Conservation (phyloP, 2,329 filamentous ascomycete genomes). For the Pseudocercospora musae region DNA sequence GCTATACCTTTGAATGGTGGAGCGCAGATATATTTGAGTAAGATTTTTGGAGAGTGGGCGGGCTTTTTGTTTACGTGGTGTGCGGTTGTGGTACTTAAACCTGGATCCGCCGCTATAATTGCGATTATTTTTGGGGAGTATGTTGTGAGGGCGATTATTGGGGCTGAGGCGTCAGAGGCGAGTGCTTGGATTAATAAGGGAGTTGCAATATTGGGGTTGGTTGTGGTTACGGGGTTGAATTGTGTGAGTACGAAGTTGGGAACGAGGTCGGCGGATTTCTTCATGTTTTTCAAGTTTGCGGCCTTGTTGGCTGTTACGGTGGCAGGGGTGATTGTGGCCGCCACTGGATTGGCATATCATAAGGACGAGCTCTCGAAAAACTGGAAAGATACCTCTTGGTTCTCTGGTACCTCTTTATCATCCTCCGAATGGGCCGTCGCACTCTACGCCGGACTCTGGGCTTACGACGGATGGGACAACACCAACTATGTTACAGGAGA, state of each 20-base stretch:
- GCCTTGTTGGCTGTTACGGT: constrained; percentile 83
- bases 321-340: constrained; percentile 82
- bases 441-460: constrained; percentile 93
- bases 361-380: constrained; percentile 60
- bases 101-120: constrained; percentile 89
- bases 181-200: constrained; percentile 88
- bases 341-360: constrained; percentile 75
- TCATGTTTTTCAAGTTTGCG: constrained; percentile 97
- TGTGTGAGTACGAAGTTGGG: constrained; percentile 86
- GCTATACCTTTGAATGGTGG: constrained; percentile 95
- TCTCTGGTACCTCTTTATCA: constrained; percentile 76
- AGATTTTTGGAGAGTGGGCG: constrained; percentile 90
- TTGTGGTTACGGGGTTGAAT: constrained; percentile 78
- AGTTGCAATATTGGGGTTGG: constrained; percentile 73
- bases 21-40: constrained; percentile 87
- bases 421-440: constrained; percentile 88
- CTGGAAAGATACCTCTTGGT: constrained; percentile 84
- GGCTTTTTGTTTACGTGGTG: constrained; percentile 98
- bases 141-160: constrained; percentile 80
- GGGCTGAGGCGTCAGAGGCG: constrained; percentile 76
- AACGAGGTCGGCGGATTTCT: constrained; percentile 80
- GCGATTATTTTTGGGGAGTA: constrained; percentile 98
- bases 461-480: constrained; percentile 98
- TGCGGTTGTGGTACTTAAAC: constrained; percentile 89
- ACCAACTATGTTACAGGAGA: constrained; percentile 98